Conservation (phyloP, 495 filamentous ascomycete genomes). For the Zalerion maritima region DNA sequence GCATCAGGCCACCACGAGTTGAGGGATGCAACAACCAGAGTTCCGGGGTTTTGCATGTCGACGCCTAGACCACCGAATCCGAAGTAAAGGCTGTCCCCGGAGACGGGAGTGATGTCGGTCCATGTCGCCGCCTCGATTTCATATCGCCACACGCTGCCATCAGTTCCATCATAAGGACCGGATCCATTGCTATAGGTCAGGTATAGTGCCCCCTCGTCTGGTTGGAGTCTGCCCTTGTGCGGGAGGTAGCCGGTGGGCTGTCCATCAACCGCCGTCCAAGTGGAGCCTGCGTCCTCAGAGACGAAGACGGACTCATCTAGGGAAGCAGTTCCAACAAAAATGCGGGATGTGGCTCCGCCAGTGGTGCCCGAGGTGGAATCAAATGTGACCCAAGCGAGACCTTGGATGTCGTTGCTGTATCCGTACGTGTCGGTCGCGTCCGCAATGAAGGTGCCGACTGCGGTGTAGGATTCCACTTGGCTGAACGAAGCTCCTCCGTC, state of each 20-base stretch:
- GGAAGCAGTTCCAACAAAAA: slow-evolving; percentile 43
- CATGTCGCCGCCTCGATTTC: slow-evolving; percentile 32
- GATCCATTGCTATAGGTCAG: slow-evolving; percentile 40
- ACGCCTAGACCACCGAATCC: slow-evolving; percentile 43
- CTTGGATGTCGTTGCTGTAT: slow-evolving; percentile 32
- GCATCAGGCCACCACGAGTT: slow-evolving; percentile 48
- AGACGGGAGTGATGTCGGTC: slow-evolving; percentile 40
- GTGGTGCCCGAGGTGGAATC: slow-evolving; percentile 33
- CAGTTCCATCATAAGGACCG: slow-evolving; percentile 40
- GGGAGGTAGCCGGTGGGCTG: slow-evolving; percentile 38
- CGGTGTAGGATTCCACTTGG: slow-evolving; percentile 44
- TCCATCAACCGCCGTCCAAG: slow-evolving; percentile 33
- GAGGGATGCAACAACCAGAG: slow-evolving; percentile 37
- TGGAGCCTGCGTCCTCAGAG: slow-evolving; percentile 37
- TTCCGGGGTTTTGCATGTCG: slow-evolving; percentile 39
- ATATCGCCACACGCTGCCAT: slow-evolving; percentile 37
- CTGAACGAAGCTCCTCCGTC: slow-evolving; percentile 40
- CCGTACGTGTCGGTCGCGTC: slow-evolving; percentile 29
- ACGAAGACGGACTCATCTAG: slow-evolving; percentile 36
- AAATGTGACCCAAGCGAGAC: slow-evolving; percentile 41
- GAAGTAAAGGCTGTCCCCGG: slow-evolving; percentile 25
- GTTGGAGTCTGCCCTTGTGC: slow-evolving; percentile 40
- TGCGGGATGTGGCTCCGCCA: slow-evolving; percentile 36
- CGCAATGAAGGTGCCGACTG: slow-evolving; percentile 31
- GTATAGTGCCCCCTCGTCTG: slow-evolving; percentile 38